Evolutionary conservation across 345 rosid genomes (phyloP).

Genomic region (Aethionema arabicum): DNA sequence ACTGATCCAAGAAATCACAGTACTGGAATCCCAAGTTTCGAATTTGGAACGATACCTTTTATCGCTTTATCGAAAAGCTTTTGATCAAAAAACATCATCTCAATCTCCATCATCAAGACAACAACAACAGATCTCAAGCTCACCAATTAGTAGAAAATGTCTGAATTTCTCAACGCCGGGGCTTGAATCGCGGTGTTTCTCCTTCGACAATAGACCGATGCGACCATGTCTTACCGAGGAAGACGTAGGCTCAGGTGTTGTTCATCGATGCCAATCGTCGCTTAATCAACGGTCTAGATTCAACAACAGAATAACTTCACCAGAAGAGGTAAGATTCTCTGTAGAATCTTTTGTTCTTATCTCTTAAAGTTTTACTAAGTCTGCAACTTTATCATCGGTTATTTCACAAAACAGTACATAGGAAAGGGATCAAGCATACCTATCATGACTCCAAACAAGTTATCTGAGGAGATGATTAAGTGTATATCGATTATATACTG

Average conservation of each 20-base stretch:
- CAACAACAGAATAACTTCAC: slow-evolving; percentile 44
- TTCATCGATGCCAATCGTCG: slow-evolving; percentile 80
- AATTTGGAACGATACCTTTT: slow-evolving; percentile 92
- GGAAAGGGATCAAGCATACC: slow-evolving; percentile 60
- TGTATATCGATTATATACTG: slow-evolving; percentile 78
- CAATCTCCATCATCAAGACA: slow-evolving; percentile 46
- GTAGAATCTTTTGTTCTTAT: neutral
- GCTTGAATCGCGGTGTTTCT: slow-evolving; percentile 41
- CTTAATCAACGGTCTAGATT: slow-evolving; percentile 33
- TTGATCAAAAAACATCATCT: slow-evolving; percentile 56
- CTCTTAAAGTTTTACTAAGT: neutral
- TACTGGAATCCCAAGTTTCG: slow-evolving; percentile 84
- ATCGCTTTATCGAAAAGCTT: slow-evolving; percentile 78
- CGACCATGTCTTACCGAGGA: slow-evolving; percentile 43
- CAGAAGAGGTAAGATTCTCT: slow-evolving; percentile 56
- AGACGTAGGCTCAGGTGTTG: slow-evolving; percentile 59
- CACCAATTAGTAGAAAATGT: slow-evolving; percentile 46
- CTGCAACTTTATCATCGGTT: slow-evolving; percentile 3
- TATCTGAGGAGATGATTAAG: slow-evolving; percentile 91
- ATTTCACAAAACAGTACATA: slow-evolving; percentile 53
- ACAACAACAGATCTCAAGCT: slow-evolving; percentile 42
- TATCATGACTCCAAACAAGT: slow-evolving; percentile 79
- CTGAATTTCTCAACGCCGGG: slow-evolving; percentile 48
- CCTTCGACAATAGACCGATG: slow-evolving; percentile 43
- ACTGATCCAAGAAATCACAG: slow-evolving; percentile 81